phyloP scores from a whole-genome alignment of 2,329 filamentous ascomycete species.

The Akanthomyces muscarius region DNA sequence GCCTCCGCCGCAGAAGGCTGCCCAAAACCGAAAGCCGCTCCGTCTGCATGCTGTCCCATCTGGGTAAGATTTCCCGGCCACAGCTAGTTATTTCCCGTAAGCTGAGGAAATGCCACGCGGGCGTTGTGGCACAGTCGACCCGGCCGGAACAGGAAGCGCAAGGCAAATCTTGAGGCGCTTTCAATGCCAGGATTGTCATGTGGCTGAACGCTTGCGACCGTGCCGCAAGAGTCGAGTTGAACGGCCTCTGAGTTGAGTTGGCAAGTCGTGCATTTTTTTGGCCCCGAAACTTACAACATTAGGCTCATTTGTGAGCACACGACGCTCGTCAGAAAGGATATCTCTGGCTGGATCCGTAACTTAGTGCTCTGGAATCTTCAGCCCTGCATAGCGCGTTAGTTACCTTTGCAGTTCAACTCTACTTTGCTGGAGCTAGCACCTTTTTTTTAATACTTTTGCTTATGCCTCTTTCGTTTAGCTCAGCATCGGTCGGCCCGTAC shows the following conservation, averaged over 20 bases:
- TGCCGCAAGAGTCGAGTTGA: background rate
- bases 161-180: background rate
- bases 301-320: background rate
- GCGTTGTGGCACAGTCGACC: background rate
- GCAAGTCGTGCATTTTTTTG: too few species aligned
- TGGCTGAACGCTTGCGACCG: background rate
- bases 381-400: background rate
- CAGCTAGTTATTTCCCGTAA: background rate
- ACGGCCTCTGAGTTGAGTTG: background rate
- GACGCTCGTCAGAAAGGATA: background rate
- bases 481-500: background rate
- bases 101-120: background rate
- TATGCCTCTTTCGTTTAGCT: background rate
- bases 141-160: background rate
- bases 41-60: slow-evolving; percentile 1
- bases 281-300: background rate
- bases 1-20: background rate
- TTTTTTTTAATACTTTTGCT: background rate
- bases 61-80: background rate
- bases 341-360: background rate
- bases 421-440: background rate
- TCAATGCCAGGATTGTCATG: background rate
- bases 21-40: slow-evolving; percentile 9
- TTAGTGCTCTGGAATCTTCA: background rate
- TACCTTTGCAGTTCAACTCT: background rate